Evolutionary conservation across 805 yeast genomes (phyloP), one percentile per base, ranked within the genome.

Genomic region (Hermanozyma aechmeae): DNA sequence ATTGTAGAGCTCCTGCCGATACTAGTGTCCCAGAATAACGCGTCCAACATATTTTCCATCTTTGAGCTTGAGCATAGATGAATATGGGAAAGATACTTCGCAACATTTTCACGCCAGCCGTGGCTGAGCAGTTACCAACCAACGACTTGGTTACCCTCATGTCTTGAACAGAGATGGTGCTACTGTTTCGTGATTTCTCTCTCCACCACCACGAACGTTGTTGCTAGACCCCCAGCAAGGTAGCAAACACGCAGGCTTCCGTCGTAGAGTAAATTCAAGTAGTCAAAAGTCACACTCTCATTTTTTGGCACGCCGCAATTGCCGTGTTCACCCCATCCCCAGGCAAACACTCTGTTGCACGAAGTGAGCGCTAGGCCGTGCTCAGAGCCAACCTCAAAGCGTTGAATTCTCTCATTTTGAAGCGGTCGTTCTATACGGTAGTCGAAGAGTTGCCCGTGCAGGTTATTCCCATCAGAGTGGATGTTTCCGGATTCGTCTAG

Each of bases 311-410:
- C 28, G 0, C 95, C 95, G 55, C 97, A 89, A 48, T 89, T 89
- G 0, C 98, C 98, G 52, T 89, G 98, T 46, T 92, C 97, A 10
- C 96, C 96, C 98, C 98, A 89, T 1, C 98, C 98, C 97, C 97
- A 92, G 2, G 87, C 68, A 31, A 46, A 58, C 0, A 86, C 77
- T 6, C 32, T 28, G 23, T 51, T 41, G 11, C 48, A 38, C 1
- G 25, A n/a, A 1, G 42, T 29, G 5, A 51, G 46, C 8, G 71
- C 42, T 12, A 86, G 43, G 0, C 92, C 93, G 51, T 89, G 98
- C 47, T 89, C 97, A 50, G 95, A 83, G 0, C 98, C 98, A 5
- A 73, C 65, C 1, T 63, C 59, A 30, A 61, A 58, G 6, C 34
- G 11, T 8, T 5, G 4, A 5, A 20, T 13, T 5, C 13, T n/a